Evolutionary conservation across 2,329 filamentous ascomycete genomes (phyloP).

Genomic region (Phyllosticta ampelicida): DNA sequence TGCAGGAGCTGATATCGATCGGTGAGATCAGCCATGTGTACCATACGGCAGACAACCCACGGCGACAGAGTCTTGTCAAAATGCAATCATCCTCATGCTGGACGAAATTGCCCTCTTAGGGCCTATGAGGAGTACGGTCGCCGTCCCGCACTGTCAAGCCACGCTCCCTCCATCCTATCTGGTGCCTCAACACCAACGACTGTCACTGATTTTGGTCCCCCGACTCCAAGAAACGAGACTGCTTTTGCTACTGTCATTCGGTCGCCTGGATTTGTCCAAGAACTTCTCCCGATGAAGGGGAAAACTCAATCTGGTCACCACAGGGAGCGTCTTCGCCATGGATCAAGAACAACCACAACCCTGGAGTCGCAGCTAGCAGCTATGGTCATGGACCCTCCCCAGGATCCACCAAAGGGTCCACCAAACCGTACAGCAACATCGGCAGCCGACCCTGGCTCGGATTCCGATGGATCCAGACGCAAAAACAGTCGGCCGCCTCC

Average conservation of each 20-base stretch:
- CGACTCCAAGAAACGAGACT: neutral
- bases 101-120: neutral
- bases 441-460: neutral
- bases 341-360: neutral
- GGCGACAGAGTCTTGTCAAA: neutral
- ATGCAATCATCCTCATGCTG: neutral
- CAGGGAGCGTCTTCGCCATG: neutral
- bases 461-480: neutral
- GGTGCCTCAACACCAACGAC: neutral
- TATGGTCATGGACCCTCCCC: neutral
- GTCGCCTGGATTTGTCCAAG: neutral
- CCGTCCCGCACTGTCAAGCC: neutral
- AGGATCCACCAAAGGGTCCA: neutral
- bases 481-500: neutral
- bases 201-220: neutral
- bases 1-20: neutral
- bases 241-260: neutral
- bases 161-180: neutral
- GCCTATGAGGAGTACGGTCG: neutral
- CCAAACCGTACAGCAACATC: neutral
- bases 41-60: neutral
- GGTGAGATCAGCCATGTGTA: neutral
- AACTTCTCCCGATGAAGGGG: neutral
- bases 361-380: neutral
- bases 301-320: neutral